These are phyloP conservation scores for Solanum tarijense DNA, from an alignment of 257 asterid genomes.

Conservation along the genomic window DNA sequence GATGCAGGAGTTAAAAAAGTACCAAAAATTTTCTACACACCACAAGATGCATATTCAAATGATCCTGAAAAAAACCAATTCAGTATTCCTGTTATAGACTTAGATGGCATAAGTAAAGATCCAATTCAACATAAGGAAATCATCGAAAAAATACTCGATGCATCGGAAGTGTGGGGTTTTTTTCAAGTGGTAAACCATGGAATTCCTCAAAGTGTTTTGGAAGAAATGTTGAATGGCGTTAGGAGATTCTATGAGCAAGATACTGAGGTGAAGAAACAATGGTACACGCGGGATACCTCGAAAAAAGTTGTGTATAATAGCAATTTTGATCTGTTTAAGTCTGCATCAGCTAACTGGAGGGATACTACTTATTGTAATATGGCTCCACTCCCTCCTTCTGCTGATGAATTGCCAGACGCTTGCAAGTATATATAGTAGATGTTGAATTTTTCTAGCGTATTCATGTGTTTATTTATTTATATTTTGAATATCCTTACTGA, in stretches of 20 bases:
- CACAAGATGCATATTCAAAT: slow-evolving; percentile 7
- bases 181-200: slow-evolving; percentile 47
- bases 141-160: slow-evolving; percentile 21
- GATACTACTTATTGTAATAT: slow-evolving; percentile 3
- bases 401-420: neutral
- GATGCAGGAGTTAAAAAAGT: slow-evolving; percentile 32
- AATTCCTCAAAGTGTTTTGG: slow-evolving; percentile 6
- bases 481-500: neutral
- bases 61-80: neutral
- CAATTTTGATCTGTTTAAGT: neutral
- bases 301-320: neutral
- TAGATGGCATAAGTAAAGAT: slow-evolving; percentile 9
- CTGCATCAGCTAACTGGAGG: slow-evolving; percentile 8
- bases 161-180: slow-evolving; percentile 36
- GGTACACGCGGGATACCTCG: neutral
- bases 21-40: slow-evolving; percentile 31
- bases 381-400: neutral
- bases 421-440: neutral
- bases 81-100: slow-evolving; percentile 37
- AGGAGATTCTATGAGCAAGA: slow-evolving; percentile 15
- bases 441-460: neutral
- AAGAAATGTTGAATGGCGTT: slow-evolving; percentile 18
- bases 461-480: neutral
- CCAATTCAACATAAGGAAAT: slow-evolving; percentile 10
- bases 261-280: neutral